phyloP scores from a whole-genome alignment of 2,329 filamentous ascomycete genomes.

The Ascochyta lentis region DNA sequence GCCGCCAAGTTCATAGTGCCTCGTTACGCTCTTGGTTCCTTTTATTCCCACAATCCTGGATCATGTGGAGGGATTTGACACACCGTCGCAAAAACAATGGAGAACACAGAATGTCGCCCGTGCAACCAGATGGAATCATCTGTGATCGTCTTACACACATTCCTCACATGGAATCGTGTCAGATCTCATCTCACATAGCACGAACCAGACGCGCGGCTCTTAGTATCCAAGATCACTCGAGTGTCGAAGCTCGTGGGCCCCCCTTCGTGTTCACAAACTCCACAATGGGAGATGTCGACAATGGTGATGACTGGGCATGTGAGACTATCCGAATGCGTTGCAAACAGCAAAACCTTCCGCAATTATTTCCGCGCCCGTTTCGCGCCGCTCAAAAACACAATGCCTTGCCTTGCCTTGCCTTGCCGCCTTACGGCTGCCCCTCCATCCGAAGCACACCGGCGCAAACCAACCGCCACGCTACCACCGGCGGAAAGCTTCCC shows the following conservation, averaged over 20 bases:
- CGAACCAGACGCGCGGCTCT: conserved; percentile 34
- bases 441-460: conserved; percentile 10
- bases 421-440: conserved; percentile 5
- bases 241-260: conserved; percentile 14
- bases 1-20: conserved; percentile 6
- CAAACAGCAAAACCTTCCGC: conserved; percentile 9
- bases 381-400: neutral
- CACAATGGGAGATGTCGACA: conserved; percentile 11
- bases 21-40: conserved; percentile 14
- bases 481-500: conserved; percentile 6
- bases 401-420: neutral
- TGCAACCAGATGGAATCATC: conserved; percentile 23
- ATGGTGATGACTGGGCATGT: conserved; percentile 2
- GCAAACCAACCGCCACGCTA: conserved; percentile 1
- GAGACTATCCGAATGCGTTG: conserved; percentile 3
- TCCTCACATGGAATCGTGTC: conserved; percentile 24
- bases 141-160: conserved; percentile 32
- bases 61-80: conserved; percentile 2
- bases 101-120: conserved; percentile 19
- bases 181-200: conserved; percentile 20
- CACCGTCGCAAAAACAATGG: conserved; percentile 16
- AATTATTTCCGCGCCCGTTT: conserved; percentile 9
- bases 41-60: conserved; percentile 16
- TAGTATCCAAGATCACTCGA: conserved; percentile 12
- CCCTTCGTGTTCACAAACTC: conserved; percentile 6